These are phyloP conservation scores for Oidiodendron maius DNA, from an alignment of 495 filamentous ascomycete species.

Conservation along the genomic window DNA sequence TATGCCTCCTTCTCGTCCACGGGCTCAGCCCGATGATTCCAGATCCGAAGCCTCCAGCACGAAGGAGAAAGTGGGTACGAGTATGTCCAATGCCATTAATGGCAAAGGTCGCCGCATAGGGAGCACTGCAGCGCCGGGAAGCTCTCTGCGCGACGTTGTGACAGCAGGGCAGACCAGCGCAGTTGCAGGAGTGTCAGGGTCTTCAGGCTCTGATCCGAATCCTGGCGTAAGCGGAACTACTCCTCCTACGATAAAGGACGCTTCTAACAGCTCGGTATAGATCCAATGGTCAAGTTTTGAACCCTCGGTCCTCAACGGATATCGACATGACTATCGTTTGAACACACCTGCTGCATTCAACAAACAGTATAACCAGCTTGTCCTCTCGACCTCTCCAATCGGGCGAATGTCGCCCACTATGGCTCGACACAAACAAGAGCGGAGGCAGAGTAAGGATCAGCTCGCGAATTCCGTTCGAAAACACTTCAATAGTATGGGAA, in stretches of 20 bases:
- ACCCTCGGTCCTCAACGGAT: constrained; percentile 66
- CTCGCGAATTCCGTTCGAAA: constrained; percentile 78
- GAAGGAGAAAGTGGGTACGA: constrained; percentile 32
- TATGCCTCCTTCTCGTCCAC: constrained; percentile 23
- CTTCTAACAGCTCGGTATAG: too few species aligned
- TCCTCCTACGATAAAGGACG: too few species aligned
- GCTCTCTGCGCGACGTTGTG: constrained; percentile 26
- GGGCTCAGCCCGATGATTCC: constrained; percentile 39
- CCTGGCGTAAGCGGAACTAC: constrained; percentile 12
- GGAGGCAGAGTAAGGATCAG: constrained; percentile 69
- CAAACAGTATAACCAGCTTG: constrained; percentile 62
- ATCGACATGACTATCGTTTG: constrained; percentile 72
- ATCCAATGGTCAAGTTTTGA: constrained; percentile 73
- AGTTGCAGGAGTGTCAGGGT: constrained; percentile 4
- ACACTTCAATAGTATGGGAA: constrained; percentile 81
- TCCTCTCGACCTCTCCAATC: constrained; percentile 64
- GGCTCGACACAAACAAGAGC: constrained; percentile 51
- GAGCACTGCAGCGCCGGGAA: constrained; percentile 15
- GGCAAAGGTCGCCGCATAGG: constrained; percentile 26
- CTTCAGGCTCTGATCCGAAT: constrained; percentile 2
- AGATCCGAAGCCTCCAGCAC: constrained; percentile 50
- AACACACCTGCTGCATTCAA: constrained; percentile 60
- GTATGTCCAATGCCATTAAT: constrained; percentile 4
- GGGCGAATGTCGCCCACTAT: constrained; percentile 71
- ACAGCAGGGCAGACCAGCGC: constrained; percentile 18